Conservation (phyloP, 140 eudicot species). For the Flaveria floridana region DNA sequence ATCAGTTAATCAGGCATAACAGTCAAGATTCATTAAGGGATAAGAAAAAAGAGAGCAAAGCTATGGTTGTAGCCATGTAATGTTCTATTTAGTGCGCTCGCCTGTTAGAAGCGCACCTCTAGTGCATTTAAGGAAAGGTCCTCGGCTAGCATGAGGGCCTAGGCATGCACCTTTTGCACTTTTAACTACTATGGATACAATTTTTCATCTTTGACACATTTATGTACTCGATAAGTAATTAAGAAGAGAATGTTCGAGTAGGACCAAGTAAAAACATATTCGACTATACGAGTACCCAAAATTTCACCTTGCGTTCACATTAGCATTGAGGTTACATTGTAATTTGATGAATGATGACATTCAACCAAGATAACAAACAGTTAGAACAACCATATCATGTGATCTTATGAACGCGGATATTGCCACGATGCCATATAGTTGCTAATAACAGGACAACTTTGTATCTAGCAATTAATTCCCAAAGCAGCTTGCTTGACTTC, state of each 20-base stretch:
- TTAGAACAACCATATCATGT: slow-evolving; percentile 6
- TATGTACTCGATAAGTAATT: not conserved
- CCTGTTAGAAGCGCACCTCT: not conserved
- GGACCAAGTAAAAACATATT: not conserved
- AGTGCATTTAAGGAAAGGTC: not conserved
- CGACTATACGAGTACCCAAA: not conserved
- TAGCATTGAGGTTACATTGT: not conserved
- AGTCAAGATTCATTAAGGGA: not conserved
- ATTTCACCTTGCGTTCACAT: slow-evolving; percentile 11
- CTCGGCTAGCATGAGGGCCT: not conserved
- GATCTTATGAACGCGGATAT: slow-evolving; percentile 7
- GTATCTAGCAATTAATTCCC: not conserved
- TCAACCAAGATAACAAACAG: not conserved
- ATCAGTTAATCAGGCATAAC: not conserved
- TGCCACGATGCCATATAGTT: not conserved
- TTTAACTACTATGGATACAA: not conserved
- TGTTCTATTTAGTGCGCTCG: not conserved
- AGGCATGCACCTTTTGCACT: not conserved
- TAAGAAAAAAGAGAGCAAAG: not conserved
- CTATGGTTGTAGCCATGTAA: slow-evolving; percentile 1
- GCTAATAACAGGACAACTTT: not conserved
- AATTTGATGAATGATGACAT: slow-evolving; percentile 1
- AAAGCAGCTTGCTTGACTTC: not conserved
- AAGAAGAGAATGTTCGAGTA: not conserved
- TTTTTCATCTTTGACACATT: not conserved